These are phyloP conservation scores for Quercus phellos DNA, from an alignment of 331 rosid species.

Conservation along the genomic window DNA sequence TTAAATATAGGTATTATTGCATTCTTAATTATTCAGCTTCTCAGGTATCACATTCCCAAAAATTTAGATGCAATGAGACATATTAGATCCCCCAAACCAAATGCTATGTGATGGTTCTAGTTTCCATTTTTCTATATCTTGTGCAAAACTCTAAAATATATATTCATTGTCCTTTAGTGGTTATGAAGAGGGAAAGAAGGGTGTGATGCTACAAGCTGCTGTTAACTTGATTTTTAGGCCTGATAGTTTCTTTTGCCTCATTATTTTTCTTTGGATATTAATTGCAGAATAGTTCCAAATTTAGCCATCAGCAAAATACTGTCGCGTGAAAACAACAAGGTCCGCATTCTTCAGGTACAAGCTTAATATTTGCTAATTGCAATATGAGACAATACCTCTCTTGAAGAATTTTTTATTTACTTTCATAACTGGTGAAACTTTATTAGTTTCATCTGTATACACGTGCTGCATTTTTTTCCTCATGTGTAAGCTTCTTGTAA, in stretches of 20 bases:
- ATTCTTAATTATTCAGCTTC: no score
- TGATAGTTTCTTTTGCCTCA: slow-evolving; percentile 15
- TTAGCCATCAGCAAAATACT: slow-evolving; percentile 87
- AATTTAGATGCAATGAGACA: no score
- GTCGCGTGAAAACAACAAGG: slow-evolving; percentile 90
- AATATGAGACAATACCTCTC: neutral
- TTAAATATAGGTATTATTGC: no score
- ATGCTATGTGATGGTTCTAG: neutral
- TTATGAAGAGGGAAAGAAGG: neutral
- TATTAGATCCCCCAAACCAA: no score
- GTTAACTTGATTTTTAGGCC: neutral
- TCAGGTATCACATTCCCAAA: no score
- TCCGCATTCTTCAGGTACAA: slow-evolving; percentile 92
- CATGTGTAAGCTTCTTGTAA: neutral
- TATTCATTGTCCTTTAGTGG: neutral
- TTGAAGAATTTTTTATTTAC: neutral
- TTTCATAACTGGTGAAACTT: neutral
- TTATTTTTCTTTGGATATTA: slow-evolving; percentile 3
- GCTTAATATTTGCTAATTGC: neutral
- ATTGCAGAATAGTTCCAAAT: slow-evolving; percentile 87
- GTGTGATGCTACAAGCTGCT: neutral
- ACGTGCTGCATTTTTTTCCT: neutral
- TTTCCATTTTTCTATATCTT: neutral
- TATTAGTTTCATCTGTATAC: neutral
- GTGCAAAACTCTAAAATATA: no score